Conservation (phyloP, 2,329 filamentous ascomycete species). For the Madurella mycetomatis region DNA sequence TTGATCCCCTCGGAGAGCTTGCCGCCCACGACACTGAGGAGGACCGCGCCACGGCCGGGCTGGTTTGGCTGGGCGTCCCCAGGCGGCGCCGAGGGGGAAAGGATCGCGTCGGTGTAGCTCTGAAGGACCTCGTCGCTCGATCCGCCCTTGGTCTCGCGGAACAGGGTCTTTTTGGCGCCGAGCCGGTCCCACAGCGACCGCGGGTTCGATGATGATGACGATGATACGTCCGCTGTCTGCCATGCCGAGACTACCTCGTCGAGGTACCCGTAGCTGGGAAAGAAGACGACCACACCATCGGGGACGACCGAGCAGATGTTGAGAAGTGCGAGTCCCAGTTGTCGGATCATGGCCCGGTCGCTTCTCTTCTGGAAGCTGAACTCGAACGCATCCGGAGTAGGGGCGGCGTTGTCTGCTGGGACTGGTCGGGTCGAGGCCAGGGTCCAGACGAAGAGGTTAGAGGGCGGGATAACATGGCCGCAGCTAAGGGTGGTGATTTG, state of each 20-base stretch:
- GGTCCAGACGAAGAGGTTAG: constrained; percentile 75
- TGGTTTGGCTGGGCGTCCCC: background rate
- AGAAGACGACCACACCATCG: constrained; percentile 90
- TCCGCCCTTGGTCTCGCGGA: constrained; percentile 52
- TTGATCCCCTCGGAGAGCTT: constrained; percentile 98
- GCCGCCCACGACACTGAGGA: constrained; percentile 88
- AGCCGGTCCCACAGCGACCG: constrained; percentile 57
- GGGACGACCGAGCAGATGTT: constrained; percentile 70
- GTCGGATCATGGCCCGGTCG: constrained; percentile 63
- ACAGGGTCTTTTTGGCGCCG: constrained; percentile 55
- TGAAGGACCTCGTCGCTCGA: constrained; percentile 66
- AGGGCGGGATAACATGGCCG: constrained; percentile 83
- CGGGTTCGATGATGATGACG: constrained; percentile 20
- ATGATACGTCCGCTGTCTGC: constrained; percentile 39
- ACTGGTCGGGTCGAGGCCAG: constrained; percentile 46
- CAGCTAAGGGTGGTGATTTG: constrained; percentile 81
- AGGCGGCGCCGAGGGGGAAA: constrained; percentile 23
- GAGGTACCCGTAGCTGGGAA: constrained; percentile 90
- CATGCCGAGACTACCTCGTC: constrained; percentile 65
- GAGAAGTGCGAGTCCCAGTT: constrained; percentile 69
- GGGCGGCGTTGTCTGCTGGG: constrained; percentile 11
- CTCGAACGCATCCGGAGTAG: constrained; percentile 58
- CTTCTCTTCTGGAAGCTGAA: constrained; percentile 81
- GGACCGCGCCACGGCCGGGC: constrained; percentile 57
- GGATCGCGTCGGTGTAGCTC: constrained; percentile 67